Conservation (phyloP, 1,139 yeast species). For the Debaryomyces coudertii region DNA sequence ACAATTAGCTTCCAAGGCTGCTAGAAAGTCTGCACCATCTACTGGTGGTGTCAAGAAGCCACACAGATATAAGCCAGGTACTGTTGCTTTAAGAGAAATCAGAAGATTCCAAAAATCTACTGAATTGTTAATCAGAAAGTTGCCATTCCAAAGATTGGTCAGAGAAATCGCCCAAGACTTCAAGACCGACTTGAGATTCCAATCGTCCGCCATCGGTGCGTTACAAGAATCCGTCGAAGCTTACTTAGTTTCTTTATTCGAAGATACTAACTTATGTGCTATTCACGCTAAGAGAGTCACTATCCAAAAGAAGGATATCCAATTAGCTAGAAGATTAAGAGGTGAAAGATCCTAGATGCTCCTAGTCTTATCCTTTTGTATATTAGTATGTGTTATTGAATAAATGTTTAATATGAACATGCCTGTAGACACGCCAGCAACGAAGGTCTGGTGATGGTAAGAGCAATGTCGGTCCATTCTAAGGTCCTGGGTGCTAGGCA, state of each 20-base stretch:
- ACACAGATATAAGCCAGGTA: conserved; percentile 99
- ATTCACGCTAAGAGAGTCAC: conserved; percentile 99
- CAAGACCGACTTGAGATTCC: conserved; percentile 98
- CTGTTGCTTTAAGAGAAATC: conserved; percentile 98
- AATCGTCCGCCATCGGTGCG: conserved; percentile 98
- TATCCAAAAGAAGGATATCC: conserved; percentile 98
- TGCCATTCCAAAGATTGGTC: conserved; percentile 98
- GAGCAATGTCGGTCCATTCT: too few relatives aligned
- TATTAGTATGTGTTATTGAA: conserved; percentile 15
- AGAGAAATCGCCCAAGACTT: conserved; percentile 98
- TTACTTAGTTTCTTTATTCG: conserved; percentile 84
- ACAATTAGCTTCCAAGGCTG: conserved; percentile 98
- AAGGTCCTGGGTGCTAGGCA: too few relatives aligned
- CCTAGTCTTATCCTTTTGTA: conserved; percentile 12
- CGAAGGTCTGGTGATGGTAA: conserved; percentile 27
- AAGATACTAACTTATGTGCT: conserved; percentile 98
- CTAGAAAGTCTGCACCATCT: conserved; percentile 97
- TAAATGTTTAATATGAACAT: conserved; percentile 8
- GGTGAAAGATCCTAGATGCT: conserved; percentile 79
- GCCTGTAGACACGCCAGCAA: conserved; percentile 29
- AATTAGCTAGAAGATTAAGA: conserved; percentile 98
- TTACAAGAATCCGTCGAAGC: conserved; percentile 99
- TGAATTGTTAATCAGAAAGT: conserved; percentile 94
- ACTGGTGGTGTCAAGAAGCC: conserved; percentile 99
- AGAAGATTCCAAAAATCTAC: conserved; percentile 99